A percentile compares a stretch with the other conserved stretches of the same genome.
phyloP scores from a whole-genome alignment of 225 moss, liverwort and hornwort genomes.

The Physcomitrellopsis africana region DNA sequence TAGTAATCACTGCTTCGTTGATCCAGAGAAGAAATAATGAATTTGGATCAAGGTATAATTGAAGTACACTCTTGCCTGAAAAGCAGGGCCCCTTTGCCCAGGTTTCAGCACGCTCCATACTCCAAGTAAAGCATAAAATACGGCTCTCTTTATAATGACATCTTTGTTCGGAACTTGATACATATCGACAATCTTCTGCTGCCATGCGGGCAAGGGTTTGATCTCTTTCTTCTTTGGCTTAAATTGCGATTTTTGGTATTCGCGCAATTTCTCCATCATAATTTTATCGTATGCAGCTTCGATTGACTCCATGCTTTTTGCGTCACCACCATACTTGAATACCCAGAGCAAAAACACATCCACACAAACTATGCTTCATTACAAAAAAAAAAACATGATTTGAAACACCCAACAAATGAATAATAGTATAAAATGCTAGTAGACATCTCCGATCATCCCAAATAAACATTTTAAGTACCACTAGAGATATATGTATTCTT shows the following conservation, averaged over 20 bases:
- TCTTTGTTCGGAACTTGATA: too few species aligned
- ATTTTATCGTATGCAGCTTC: constrained; percentile 75
- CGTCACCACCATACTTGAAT: constrained; percentile 49
- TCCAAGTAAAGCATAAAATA: too few species aligned
- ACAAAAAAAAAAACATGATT: neutral
- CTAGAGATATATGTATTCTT: neutral
- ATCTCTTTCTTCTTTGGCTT: constrained; percentile 35
- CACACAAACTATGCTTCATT: neutral
- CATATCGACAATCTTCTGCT: too few species aligned
- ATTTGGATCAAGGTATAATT: constrained; percentile 9
- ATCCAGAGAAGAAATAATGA: constrained; percentile 18
- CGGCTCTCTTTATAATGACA: too few species aligned
- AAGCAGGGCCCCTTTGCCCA: too few species aligned
- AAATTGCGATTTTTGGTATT: constrained; percentile 57
- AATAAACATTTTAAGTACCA: neutral
- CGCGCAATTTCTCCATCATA: constrained; percentile 73
- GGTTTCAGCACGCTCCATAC: too few species aligned
- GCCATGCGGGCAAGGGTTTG: too few species aligned
- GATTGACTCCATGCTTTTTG: constrained; percentile 63
- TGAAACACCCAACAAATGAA: neutral
- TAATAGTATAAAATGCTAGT: neutral
- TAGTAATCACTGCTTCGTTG: neutral
- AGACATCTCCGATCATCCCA: neutral
- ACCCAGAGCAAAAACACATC: neutral
- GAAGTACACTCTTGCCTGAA: neutral